These are phyloP conservation scores for Cercophora sp. DNA, from an alignment of 495 filamentous ascomycete genomes.

Conservation along the genomic window DNA sequence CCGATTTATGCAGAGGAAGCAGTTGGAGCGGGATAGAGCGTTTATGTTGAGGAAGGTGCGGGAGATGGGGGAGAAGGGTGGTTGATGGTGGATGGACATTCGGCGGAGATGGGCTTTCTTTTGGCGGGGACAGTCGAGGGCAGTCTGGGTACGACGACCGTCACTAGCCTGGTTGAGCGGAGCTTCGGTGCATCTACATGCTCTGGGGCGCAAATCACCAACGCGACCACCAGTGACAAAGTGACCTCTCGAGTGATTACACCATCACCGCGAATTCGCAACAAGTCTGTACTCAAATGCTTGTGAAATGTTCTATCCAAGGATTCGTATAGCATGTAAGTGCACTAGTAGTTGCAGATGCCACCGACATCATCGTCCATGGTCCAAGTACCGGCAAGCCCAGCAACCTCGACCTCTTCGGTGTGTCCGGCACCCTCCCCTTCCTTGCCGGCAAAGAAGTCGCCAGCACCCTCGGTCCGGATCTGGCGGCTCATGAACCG, in stretches of 20 bases:
- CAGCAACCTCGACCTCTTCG: conserved; percentile 68
- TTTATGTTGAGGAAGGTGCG: too few species aligned
- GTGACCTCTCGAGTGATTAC: background rate
- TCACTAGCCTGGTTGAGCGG: too few species aligned
- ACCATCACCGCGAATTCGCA: background rate
- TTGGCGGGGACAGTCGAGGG: too few species aligned
- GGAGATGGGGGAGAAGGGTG: too few species aligned
- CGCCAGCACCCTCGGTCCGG: conserved; percentile 39
- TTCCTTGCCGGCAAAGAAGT: conserved; percentile 61
- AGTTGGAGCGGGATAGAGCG: too few species aligned
- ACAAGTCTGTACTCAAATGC: background rate
- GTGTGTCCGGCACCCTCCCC: conserved; percentile 34
- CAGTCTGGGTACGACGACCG: too few species aligned
- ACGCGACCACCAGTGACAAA: too few species aligned
- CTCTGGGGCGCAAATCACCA: too few species aligned
- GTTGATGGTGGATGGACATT: too few species aligned
- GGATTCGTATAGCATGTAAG: background rate
- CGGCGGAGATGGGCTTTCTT: too few species aligned
- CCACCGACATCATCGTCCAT: conserved; percentile 72
- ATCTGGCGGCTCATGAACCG: conserved; percentile 61
- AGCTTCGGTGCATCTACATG: too few species aligned
- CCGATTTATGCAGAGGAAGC: too few species aligned
- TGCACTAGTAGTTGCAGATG: conserved; percentile 43
- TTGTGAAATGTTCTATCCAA: background rate
- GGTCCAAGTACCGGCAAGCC: conserved; percentile 80